phyloP scores from a whole-genome alignment of 2,329 filamentous ascomycete genomes.

The Penicillium aurantiogriseum region DNA sequence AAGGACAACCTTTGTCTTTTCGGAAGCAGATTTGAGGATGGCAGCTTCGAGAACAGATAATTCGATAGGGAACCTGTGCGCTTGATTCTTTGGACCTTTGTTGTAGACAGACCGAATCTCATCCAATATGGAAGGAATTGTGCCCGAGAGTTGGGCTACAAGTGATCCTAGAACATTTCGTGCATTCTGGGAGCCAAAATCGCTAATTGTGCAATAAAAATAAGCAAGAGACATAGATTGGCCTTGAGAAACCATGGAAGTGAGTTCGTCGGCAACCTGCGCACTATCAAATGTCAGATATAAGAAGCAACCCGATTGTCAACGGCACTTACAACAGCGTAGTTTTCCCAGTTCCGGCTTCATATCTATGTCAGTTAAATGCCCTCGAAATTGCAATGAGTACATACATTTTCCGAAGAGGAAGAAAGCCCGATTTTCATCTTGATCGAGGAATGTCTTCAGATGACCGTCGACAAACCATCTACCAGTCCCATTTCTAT shows the following conservation, averaged over 20 bases:
- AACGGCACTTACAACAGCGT: constrained; percentile 19
- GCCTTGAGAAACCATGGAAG: constrained; percentile 6
- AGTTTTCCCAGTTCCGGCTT: constrained; percentile 23
- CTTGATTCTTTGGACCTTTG: constrained; percentile 11
- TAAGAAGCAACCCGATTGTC: neutral
- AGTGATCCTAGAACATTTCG: constrained; percentile 19
- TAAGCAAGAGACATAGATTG: constrained; percentile 13
- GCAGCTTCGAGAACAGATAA: constrained; percentile 17
- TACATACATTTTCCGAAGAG: constrained; percentile 23
- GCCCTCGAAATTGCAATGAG: neutral
- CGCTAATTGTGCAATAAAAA: constrained; percentile 21
- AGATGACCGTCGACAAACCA: constrained; percentile 21
- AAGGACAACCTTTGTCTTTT: constrained; percentile 8
- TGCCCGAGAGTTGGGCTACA: constrained; percentile 17
- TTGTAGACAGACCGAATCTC: constrained; percentile 14
- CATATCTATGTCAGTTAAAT: neutral
- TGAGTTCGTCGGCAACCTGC: constrained; percentile 17
- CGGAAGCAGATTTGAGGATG: constrained; percentile 10
- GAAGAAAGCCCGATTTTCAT: constrained; percentile 8
- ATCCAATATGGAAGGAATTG: constrained; percentile 11
- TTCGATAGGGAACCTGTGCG: constrained; percentile 14
- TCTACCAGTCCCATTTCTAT: constrained; percentile 10
- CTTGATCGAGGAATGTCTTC: constrained; percentile 10
- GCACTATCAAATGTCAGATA: constrained; percentile 13
- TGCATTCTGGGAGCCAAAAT: constrained; percentile 15